Percentiles rank a stretch among this genome's conserved stretches.
Conservation (phyloP, 371 early-diverging fungal genomes). For the Mortierella sp. region DNA sequence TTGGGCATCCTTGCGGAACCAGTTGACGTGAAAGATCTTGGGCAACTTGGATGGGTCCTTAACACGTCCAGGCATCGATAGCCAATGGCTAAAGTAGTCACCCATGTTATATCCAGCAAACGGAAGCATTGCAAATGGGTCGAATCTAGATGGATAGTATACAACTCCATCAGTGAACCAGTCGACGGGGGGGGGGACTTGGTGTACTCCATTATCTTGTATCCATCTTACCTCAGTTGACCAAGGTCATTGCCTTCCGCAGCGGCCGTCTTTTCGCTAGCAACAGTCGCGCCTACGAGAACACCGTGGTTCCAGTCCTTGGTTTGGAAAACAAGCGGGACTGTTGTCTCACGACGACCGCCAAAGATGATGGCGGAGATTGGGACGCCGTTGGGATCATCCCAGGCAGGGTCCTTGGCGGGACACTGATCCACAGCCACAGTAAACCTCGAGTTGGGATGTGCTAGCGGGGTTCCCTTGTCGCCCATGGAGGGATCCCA, state of each 20-base stretch:
- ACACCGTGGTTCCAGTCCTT: slow-evolving; percentile 60
- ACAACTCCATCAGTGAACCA: too few relatives aligned
- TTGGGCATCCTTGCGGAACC: slow-evolving; percentile 57
- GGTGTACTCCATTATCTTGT: too few relatives aligned
- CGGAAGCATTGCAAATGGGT: slow-evolving; percentile 61
- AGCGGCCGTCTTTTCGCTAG: slow-evolving; percentile 59
- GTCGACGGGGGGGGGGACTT: too few relatives aligned
- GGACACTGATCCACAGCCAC: slow-evolving; percentile 54
- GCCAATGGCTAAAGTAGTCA: slow-evolving; percentile 57
- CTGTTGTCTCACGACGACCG: slow-evolving; percentile 55
- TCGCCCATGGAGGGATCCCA: slow-evolving; percentile 54
- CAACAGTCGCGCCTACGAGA: slow-evolving; percentile 55
- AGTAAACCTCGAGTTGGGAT: slow-evolving; percentile 60
- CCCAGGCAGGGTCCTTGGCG: slow-evolving; percentile 55
- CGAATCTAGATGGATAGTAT: slow-evolving; percentile 29
- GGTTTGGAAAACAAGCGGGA: slow-evolving; percentile 58
- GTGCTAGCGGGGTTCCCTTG: slow-evolving; percentile 44
- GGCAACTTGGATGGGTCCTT: slow-evolving; percentile 52
- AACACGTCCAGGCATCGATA: slow-evolving; percentile 49
- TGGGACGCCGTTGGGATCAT: slow-evolving; percentile 60
- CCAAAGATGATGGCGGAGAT: slow-evolving; percentile 61
- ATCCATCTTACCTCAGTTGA: slow-evolving; percentile 34
- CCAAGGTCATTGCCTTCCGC: slow-evolving; percentile 57
- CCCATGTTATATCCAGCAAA: slow-evolving; percentile 62
- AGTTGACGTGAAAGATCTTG: slow-evolving; percentile 60